phyloP scores from a whole-genome alignment of 2,329 filamentous ascomycete species.

The Cordyceps militaris region DNA sequence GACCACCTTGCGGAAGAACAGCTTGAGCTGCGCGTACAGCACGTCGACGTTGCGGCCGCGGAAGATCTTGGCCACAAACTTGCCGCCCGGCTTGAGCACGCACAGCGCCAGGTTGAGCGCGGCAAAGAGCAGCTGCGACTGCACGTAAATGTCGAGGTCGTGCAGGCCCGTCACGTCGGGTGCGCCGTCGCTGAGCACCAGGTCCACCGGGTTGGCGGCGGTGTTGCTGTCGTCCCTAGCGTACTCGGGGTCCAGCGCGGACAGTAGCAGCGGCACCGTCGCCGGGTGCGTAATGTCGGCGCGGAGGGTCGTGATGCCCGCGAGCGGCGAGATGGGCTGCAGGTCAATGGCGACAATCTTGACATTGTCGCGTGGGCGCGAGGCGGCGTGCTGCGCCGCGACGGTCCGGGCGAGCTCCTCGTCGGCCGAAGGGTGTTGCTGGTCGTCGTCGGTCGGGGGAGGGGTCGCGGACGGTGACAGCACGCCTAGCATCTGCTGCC shows the following conservation, averaged over 20 bases:
- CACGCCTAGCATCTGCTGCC: conserved; percentile 52
- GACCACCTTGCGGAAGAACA: conserved; percentile 78
- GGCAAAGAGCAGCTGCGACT: conserved; percentile 89
- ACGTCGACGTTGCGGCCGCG: conserved; percentile 91
- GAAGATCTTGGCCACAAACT: conserved; percentile 98
- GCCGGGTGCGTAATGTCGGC: conserved; percentile 97
- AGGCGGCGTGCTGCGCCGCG: conserved; percentile 21
- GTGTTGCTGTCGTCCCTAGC: conserved; percentile 35
- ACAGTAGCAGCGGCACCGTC: conserved; percentile 81
- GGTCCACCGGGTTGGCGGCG: conserved; percentile 64
- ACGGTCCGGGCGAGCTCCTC: conserved; percentile 8
- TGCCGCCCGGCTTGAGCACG: conserved; percentile 85
- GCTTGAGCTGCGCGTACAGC: conserved; percentile 85
- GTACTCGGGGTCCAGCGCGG: conserved; percentile 70
- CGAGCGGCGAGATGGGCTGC: conserved; percentile 89
- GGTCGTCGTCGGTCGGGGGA: conserved; percentile 20
- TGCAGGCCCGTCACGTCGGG: conserved; percentile 95
- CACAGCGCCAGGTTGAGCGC: conserved; percentile 90
- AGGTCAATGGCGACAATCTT: conserved; percentile 95
- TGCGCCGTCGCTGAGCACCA: conserved; percentile 91
- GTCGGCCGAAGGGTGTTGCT: not conserved
- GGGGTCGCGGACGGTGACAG: conserved; percentile 25
- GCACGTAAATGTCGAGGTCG: conserved; percentile 96
- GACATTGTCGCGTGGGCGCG: conserved; percentile 57
- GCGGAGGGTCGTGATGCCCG: conserved; percentile 84